Conservation (phyloP, 1,284 basidiomycete species). For the Apiotrichum sp. region DNA sequence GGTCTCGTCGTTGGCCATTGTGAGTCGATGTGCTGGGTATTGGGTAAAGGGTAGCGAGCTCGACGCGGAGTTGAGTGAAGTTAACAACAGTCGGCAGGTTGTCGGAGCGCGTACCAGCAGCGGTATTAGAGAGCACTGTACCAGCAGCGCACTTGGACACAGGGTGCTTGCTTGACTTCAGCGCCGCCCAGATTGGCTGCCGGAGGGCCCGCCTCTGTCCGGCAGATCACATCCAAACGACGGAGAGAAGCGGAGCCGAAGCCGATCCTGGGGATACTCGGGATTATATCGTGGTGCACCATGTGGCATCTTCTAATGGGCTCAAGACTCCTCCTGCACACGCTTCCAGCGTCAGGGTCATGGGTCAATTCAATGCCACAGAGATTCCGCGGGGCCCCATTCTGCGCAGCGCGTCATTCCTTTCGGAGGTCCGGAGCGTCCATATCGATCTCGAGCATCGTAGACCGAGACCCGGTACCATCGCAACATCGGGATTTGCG, state of each 20-base stretch:
- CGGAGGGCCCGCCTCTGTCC: not conserved
- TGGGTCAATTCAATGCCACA: too few relatives aligned
- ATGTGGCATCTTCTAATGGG: too few relatives aligned
- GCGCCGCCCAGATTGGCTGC: slow-evolving; percentile 6
- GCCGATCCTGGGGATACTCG: not conserved
- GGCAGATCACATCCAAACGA: too few relatives aligned
- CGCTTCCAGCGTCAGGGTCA: too few relatives aligned
- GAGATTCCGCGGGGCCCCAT: too few relatives aligned
- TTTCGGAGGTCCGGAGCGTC: too few relatives aligned
- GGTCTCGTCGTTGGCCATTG: slow-evolving; percentile 18
- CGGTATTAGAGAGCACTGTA: not conserved
- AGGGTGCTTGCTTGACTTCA: not conserved
- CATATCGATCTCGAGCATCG: too few relatives aligned
- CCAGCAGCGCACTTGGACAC: too few relatives aligned
- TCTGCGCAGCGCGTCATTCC: too few relatives aligned
- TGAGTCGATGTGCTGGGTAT: slow-evolving; percentile 1
- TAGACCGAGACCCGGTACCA: too few relatives aligned
- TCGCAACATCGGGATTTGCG: too few relatives aligned
- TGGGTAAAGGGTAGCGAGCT: slow-evolving; percentile 1
- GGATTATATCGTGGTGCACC: not conserved
- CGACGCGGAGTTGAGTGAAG: slow-evolving; percentile 4
- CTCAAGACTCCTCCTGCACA: too few relatives aligned
- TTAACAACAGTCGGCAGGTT: not conserved
- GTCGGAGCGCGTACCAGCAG: not conserved
- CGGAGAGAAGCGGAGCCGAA: not conserved